Evolutionary conservation across 306 rosid genomes (phyloP).

Genomic region (Begonia peltatifolia): DNA sequence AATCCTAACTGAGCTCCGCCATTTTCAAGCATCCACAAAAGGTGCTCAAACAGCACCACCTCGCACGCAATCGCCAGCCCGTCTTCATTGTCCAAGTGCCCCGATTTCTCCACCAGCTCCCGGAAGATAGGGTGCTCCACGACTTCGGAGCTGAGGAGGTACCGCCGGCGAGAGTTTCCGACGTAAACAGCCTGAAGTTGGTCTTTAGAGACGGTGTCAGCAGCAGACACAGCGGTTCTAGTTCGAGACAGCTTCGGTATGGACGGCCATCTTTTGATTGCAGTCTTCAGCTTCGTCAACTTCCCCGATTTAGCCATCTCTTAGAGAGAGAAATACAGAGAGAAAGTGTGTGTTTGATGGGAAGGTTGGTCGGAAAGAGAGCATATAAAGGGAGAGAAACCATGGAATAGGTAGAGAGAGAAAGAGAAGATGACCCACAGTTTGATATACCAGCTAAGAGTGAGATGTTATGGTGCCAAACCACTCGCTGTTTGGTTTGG

Average conservation of each 20-base stretch:
- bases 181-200: constrained; percentile 47
- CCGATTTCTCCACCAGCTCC: constrained; percentile 58
- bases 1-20: constrained; percentile 57
- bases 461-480: constrained; percentile 18
- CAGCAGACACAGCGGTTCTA: constrained; percentile 19
- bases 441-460: constrained; percentile 50
- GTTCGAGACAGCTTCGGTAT: constrained; percentile 48
- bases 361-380: constrained; percentile 23
- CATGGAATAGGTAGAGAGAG: background rate
- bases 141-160: constrained; percentile 47
- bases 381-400: constrained; percentile 16
- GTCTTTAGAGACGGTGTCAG: constrained; percentile 2
- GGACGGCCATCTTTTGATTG: constrained; percentile 70
- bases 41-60: constrained; percentile 84
- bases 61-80: constrained; percentile 53
- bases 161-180: constrained; percentile 61
- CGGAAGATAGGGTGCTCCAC: constrained; percentile 65
- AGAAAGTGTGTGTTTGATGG: constrained; percentile 2
- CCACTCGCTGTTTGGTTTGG: constrained; percentile 30
- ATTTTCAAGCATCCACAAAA: constrained; percentile 84
- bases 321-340: background rate
- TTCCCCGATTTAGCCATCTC: constrained; percentile 61
- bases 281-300: constrained; percentile 77
- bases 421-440: constrained; percentile 50
- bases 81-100: constrained; percentile 5